These are phyloP conservation scores for Zygoascus tannicola DNA, from an alignment of 805 yeast genomes.

Conservation along the genomic window DNA sequence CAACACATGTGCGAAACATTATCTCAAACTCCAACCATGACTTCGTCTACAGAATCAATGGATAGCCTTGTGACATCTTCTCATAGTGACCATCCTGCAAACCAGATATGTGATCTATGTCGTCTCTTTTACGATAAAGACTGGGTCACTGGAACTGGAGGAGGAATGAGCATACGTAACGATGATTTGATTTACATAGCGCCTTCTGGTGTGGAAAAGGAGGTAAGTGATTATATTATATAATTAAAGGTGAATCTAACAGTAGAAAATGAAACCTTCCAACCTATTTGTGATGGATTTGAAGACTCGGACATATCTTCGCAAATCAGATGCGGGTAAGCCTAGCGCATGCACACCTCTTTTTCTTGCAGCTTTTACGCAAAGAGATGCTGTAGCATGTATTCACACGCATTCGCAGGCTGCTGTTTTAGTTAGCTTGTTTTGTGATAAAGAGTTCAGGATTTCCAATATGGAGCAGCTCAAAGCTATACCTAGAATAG, in stretches of 20 bases:
- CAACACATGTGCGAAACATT: too few species aligned
- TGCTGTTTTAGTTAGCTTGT: constrained; percentile 71
- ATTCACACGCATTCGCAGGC: constrained; percentile 90
- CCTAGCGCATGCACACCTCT: constrained; percentile 94
- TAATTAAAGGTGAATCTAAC: neutral
- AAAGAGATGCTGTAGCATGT: constrained; percentile 79
- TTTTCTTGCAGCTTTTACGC: constrained; percentile 60
- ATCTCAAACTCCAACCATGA: too few species aligned
- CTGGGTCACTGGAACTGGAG: constrained; percentile 96
- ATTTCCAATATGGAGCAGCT: constrained; percentile 84
- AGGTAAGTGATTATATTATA: constrained; percentile 26
- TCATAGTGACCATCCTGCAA: constrained; percentile 70
- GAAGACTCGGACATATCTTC: constrained; percentile 41
- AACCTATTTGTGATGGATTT: constrained; percentile 71
- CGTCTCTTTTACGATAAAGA: constrained; percentile 64
- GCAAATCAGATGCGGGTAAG: constrained; percentile 58
- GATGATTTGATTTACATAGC: constrained; percentile 59
- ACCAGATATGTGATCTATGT: constrained; percentile 75
- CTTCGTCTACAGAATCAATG: too few species aligned
- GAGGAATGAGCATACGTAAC: constrained; percentile 74
- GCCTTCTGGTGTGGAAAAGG: constrained; percentile 96
- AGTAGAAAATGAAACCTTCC: constrained; percentile 54
- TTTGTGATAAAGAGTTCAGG: constrained; percentile 61
- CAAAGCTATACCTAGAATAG: constrained; percentile 74
- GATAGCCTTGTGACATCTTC: constrained; percentile 21